Evolutionary conservation across 257 asterid species (phyloP).

Genomic region (Lycium ferocissimum): DNA sequence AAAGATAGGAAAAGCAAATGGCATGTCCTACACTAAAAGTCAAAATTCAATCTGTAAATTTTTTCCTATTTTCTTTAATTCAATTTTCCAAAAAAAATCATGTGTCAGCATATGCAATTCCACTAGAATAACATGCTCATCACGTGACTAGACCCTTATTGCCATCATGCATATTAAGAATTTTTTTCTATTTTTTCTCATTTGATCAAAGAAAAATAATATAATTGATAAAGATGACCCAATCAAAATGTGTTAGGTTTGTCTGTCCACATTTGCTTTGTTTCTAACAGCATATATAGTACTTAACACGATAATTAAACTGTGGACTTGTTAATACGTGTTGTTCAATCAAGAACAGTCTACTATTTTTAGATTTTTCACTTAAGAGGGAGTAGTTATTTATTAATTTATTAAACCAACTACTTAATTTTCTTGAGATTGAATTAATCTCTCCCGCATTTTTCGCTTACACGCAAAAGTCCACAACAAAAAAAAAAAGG

Average conservation of each 20-base stretch:
- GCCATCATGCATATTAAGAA: not conserved
- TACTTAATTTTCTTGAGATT: conserved; percentile 12
- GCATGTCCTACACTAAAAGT: not conserved
- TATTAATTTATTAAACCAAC: not conserved
- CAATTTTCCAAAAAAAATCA: conserved; percentile 25
- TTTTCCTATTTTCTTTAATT: conserved; percentile 24
- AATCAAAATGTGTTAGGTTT: not conserved
- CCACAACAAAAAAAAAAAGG: not conserved
- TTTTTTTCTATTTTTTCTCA: not conserved
- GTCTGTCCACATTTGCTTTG: not conserved
- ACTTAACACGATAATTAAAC: not conserved
- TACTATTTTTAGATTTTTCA: not conserved
- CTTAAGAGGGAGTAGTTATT: not conserved
- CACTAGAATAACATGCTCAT: conserved; percentile 48
- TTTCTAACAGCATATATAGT: not conserved
- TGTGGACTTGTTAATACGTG: not conserved
- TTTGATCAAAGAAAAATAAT: not conserved
- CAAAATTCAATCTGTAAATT: not conserved
- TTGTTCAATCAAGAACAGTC: not conserved
- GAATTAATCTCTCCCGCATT: conserved; percentile 25
- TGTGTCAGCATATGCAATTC: conserved; percentile 46
- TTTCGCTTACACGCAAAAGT: not conserved
- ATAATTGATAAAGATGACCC: not conserved
- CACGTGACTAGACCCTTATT: conserved; percentile 39
- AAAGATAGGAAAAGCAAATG: not conserved